phyloP scores from a whole-genome alignment of 2,329 filamentous ascomycete genomes.

The Tolypocladium nubicola region DNA sequence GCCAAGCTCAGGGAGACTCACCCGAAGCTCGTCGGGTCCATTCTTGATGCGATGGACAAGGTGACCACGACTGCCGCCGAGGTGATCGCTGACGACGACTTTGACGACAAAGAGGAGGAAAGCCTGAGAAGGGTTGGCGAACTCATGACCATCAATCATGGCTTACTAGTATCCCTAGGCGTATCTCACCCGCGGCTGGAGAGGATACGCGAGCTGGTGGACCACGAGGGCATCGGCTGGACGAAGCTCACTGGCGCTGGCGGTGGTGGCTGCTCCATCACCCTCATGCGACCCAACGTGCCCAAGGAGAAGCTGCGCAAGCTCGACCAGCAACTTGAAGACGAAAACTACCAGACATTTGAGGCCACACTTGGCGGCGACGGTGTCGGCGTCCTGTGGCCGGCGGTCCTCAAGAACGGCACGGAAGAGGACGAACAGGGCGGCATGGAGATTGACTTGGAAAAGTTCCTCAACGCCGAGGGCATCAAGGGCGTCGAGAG shows the following conservation, averaged over 20 bases:
- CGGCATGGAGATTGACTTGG: constrained; percentile 86
- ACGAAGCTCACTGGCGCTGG: constrained; percentile 95
- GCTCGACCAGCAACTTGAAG: constrained; percentile 54
- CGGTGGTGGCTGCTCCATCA: constrained; percentile 92
- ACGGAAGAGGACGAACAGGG: constrained; percentile 67
- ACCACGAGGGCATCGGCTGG: constrained; percentile 85
- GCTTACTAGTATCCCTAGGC: constrained; percentile 78
- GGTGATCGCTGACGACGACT: constrained; percentile 49
- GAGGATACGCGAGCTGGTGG: constrained; percentile 80
- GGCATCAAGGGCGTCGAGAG: constrained; percentile 78
- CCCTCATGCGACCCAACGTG: constrained; percentile 63
- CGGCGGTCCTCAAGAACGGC: constrained; percentile 79
- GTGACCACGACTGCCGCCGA: constrained; percentile 47
- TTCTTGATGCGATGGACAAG: constrained; percentile 77
- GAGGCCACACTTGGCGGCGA: constrained; percentile 86
- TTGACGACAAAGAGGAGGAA: constrained; percentile 53
- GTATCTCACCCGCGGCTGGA: constrained; percentile 93
- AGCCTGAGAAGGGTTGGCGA: constrained; percentile 70
- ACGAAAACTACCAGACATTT: constrained; percentile 73
- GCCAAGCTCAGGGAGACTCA: constrained; percentile 58
- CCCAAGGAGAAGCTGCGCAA: constrained; percentile 43
- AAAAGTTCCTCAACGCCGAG: constrained; percentile 70
- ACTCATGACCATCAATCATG: constrained; percentile 89
- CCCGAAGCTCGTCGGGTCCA: constrained; percentile 66
- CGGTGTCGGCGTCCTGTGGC: constrained; percentile 89